phyloP scores from a whole-genome alignment of 148 eudicot species.

The Simmondsia chinensis region DNA sequence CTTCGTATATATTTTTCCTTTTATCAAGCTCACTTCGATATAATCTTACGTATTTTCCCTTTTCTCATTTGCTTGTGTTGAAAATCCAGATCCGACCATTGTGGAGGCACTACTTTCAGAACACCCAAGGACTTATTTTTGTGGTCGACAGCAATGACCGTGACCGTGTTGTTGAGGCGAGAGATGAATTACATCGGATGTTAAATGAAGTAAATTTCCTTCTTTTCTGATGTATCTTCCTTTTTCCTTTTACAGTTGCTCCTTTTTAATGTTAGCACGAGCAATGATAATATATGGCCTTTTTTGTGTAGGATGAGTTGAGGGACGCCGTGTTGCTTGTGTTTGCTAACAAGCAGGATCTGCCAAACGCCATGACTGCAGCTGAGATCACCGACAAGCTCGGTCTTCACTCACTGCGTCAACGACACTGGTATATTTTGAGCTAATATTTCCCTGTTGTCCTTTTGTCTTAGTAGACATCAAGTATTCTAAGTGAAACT shows the following conservation, averaged over 20 bases:
- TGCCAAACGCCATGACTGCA: conserved; percentile 69
- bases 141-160: conserved; percentile 77
- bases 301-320: conserved; percentile 44
- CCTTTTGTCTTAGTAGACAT: too few relatives aligned
- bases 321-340: conserved; percentile 67
- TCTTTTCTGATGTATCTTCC: neutral
- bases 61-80: neutral
- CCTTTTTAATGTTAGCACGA: too few relatives aligned
- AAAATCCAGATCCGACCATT: conserved; percentile 46
- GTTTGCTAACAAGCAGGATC: conserved; percentile 79
- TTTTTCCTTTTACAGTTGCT: too few relatives aligned
- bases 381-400: conserved; percentile 71
- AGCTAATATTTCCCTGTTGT: neutral
- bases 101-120: conserved; percentile 76
- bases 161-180: conserved; percentile 61
- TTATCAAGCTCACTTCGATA: neutral
- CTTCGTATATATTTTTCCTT: neutral
- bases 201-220: conserved; percentile 40
- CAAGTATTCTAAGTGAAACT: too few relatives aligned
- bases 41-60: neutral
- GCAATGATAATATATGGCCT: neutral
- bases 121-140: conserved; percentile 68
- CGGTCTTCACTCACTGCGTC: conserved; percentile 69
- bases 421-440: conserved; percentile 48
- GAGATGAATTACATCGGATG: conserved; percentile 69